Evolutionary conservation across 371 early-diverging fungal genomes (phyloP).

Genomic region (Parasitella parasitica): DNA sequence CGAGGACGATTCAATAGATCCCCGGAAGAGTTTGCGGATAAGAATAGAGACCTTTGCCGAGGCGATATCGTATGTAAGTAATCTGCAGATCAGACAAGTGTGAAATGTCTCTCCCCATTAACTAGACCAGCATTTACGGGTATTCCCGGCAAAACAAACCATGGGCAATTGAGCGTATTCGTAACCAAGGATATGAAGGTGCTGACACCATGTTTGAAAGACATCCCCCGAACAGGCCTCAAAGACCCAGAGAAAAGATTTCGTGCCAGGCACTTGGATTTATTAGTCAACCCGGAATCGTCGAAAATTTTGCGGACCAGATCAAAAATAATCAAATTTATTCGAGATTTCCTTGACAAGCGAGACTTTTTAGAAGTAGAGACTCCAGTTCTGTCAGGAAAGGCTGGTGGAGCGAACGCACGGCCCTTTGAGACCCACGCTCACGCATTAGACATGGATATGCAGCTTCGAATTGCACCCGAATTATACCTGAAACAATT

Average conservation of each 20-base stretch:
- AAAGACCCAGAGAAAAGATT: slow-evolving; percentile 81
- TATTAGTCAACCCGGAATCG: slow-evolving; percentile 80
- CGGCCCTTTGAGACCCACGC: slow-evolving; percentile 90
- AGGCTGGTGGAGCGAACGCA: slow-evolving; percentile 96
- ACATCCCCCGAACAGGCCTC: slow-evolving; percentile 75
- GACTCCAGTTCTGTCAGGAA: slow-evolving; percentile 89
- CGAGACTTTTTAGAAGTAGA: slow-evolving; percentile 95
- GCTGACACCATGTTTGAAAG: slow-evolving; percentile 87
- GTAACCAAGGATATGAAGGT: slow-evolving; percentile 58
- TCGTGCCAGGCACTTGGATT: slow-evolving; percentile 86
- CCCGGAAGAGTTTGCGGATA: slow-evolving; percentile 43
- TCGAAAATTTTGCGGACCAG: slow-evolving; percentile 57
- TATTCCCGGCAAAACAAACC: slow-evolving; percentile 75
- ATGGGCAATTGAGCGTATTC: slow-evolving; percentile 83
- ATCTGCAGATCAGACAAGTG: not conserved
- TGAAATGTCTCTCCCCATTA: too few species aligned
- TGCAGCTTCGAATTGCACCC: slow-evolving; percentile 93
- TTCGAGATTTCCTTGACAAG: slow-evolving; percentile 78
- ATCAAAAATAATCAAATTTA: slow-evolving; percentile 65
- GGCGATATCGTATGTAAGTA: slow-evolving; percentile 71
- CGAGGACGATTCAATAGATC: slow-evolving; percentile 45
- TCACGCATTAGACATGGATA: slow-evolving; percentile 76
- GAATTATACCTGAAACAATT: slow-evolving; percentile 96
- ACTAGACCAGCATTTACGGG: slow-evolving; percentile 82
- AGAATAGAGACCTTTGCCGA: slow-evolving; percentile 46